These are phyloP conservation scores for Diplogelasinospora grovesii DNA, from an alignment of 495 filamentous ascomycete species.

Conservation along the genomic window DNA sequence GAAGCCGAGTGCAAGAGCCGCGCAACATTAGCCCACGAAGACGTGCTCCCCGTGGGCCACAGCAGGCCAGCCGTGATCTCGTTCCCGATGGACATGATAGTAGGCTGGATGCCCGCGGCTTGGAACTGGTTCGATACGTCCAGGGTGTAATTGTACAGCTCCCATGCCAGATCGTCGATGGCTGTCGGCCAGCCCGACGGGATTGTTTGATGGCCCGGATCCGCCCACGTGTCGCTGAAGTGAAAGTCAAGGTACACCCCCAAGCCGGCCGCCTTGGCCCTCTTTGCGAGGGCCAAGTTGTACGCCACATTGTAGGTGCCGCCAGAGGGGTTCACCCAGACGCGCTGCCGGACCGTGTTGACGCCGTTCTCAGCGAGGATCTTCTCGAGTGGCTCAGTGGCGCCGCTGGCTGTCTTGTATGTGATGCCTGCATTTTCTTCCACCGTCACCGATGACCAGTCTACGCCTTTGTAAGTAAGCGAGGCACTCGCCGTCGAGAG, in stretches of 20 bases:
- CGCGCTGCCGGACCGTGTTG: slow-evolving; percentile 63
- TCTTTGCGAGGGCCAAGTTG: slow-evolving; percentile 57
- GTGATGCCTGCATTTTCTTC: slow-evolving; percentile 55
- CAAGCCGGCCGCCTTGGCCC: slow-evolving; percentile 58
- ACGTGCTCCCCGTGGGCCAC: slow-evolving; percentile 52
- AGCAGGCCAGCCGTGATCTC: slow-evolving; percentile 60
- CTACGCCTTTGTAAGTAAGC: slow-evolving; percentile 60
- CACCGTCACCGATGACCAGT: slow-evolving; percentile 64
- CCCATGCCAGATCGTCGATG: slow-evolving; percentile 51
- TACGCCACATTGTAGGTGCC: slow-evolving; percentile 64
- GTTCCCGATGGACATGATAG: slow-evolving; percentile 63
- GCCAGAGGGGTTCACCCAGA: slow-evolving; percentile 65
- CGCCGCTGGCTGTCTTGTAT: slow-evolving; percentile 53
- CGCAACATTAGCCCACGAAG: slow-evolving; percentile 52
- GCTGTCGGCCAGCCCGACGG: slow-evolving; percentile 56
- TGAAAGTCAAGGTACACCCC: slow-evolving; percentile 64
- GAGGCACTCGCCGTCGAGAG: slow-evolving; percentile 28
- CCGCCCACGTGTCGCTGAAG: slow-evolving; percentile 60
- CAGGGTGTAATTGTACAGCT: slow-evolving; percentile 61
- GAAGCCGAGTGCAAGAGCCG: slow-evolving; percentile 55
- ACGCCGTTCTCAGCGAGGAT: slow-evolving; percentile 59
- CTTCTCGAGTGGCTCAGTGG: slow-evolving; percentile 49
- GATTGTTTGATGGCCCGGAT: slow-evolving; percentile 40
- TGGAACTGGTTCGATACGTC: slow-evolving; percentile 55
- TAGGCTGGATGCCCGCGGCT: slow-evolving; percentile 44